These are phyloP conservation scores for Boletellus ananas DNA, from an alignment of 768 basidiomycete genomes.

Conservation along the genomic window DNA sequence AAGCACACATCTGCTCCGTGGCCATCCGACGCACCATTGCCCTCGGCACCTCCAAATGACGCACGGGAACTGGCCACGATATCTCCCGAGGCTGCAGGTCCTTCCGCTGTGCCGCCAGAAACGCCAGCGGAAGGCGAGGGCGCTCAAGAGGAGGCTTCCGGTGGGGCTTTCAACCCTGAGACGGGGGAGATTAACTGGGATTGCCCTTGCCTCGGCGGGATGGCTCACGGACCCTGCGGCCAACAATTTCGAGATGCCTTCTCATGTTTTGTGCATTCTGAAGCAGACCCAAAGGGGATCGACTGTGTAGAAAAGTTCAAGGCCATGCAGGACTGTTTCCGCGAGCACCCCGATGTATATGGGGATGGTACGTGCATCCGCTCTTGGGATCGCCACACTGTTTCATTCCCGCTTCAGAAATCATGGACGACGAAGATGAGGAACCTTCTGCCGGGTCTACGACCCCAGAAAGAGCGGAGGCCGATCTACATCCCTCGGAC, in stretches of 20 bases:
- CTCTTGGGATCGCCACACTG: not conserved
- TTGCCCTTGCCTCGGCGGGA: slow-evolving; percentile 97
- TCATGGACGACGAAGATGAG: slow-evolving; percentile 67
- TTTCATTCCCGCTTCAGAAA: slow-evolving; percentile 41
- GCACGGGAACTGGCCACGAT: slow-evolving; percentile 14
- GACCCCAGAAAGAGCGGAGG: slow-evolving; percentile 6
- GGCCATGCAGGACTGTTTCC: slow-evolving; percentile 97
- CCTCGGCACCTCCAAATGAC: slow-evolving; percentile 11
- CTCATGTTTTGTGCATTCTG: slow-evolving; percentile 93
- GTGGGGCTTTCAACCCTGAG: slow-evolving; percentile 85
- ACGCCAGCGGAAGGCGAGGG: slow-evolving; percentile 18
- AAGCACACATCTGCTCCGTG: slow-evolving; percentile 2
- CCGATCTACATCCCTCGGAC: slow-evolving; percentile 2
- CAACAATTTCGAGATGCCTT: slow-evolving; percentile 91
- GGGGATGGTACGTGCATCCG: slow-evolving; percentile 67
- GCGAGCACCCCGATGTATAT: slow-evolving; percentile 93
- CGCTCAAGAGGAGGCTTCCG: slow-evolving; percentile 27
- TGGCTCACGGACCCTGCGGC: slow-evolving; percentile 97
- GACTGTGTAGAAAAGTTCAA: slow-evolving; percentile 98
- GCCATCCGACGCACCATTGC: slow-evolving; percentile 18
- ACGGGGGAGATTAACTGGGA: slow-evolving; percentile 99
- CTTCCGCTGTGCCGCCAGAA: slow-evolving; percentile 7
- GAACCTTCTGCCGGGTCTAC: slow-evolving; percentile 18
- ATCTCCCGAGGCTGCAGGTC: slow-evolving; percentile 3
- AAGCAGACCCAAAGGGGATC: slow-evolving; percentile 94